These are phyloP conservation scores for Rubia tinctorum DNA, from an alignment of 305 asterid species.

Conservation along the genomic window DNA sequence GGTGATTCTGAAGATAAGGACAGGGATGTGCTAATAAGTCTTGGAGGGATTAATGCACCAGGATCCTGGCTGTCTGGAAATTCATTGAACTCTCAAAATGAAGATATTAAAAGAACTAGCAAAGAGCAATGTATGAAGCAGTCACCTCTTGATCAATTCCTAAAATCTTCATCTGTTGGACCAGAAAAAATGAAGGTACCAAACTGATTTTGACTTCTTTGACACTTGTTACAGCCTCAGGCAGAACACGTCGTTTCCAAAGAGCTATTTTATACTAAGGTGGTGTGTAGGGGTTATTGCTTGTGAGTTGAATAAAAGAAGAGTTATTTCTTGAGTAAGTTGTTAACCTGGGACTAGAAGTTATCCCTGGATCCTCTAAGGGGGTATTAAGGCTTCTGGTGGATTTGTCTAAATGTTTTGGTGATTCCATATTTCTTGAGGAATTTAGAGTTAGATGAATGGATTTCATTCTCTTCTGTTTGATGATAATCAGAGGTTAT, in stretches of 20 bases:
- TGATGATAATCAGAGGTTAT: neutral
- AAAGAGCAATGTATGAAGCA: slow-evolving; percentile 30
- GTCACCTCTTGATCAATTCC: slow-evolving; percentile 36
- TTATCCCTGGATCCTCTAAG: neutral
- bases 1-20: slow-evolving; percentile 36
- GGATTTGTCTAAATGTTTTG: neutral
- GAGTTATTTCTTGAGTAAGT: neutral
- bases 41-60: slow-evolving; percentile 31
- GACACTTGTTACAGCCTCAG: neutral
- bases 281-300: neutral
- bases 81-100: slow-evolving; percentile 35
- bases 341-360: neutral
- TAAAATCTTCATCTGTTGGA: slow-evolving; percentile 28
- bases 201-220: neutral
- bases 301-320: neutral
- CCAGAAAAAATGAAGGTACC: slow-evolving; percentile 62
- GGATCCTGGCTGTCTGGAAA: slow-evolving; percentile 33
- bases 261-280: neutral
- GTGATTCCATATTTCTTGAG: neutral
- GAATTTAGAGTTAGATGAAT: neutral
- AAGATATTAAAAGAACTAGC: slow-evolving; percentile 31
- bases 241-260: neutral
- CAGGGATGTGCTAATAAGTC: slow-evolving; percentile 30
- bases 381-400: neutral
- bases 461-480: neutral